Conservation (phyloP, 306 rosid genomes). For the Lathyrus aphaca region DNA sequence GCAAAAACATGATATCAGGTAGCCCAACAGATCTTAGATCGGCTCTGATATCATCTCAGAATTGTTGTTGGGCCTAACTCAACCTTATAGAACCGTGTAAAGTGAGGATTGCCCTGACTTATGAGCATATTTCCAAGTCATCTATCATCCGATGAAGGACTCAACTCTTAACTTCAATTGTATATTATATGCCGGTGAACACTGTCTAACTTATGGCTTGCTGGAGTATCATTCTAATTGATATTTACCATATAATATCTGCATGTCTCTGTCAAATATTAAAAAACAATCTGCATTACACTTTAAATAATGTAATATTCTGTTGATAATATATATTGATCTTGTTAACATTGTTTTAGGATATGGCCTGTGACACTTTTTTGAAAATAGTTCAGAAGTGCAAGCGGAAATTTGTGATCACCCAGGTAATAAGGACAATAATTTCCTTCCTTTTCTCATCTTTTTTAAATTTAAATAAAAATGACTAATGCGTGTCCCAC, state of each 20-base stretch:
- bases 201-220: neutral
- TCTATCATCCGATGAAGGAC: too few relatives aligned
- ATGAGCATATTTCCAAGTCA: too few relatives aligned
- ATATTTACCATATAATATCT: neutral
- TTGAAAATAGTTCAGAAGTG: conserved; percentile 95
- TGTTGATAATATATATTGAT: conserved; percentile 8
- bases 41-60: too few relatives aligned
- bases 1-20: too few relatives aligned
- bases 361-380: conserved; percentile 99
- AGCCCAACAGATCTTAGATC: too few relatives aligned
- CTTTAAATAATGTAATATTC: neutral
- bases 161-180: neutral
- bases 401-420: conserved; percentile 91
- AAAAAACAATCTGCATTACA: neutral
- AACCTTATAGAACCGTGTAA: too few relatives aligned
- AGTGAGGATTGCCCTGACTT: too few relatives aligned
- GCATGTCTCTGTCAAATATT: neutral
- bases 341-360: conserved; percentile 54
- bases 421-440: conserved; percentile 59
- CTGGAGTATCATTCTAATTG: neutral
- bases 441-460: neutral
- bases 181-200: neutral
- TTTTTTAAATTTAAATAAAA: neutral
- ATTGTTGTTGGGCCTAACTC: too few relatives aligned
- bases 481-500: neutral